phyloP scores from a whole-genome alignment of 331 rosid species.

The Rhamnella rubrinervis region DNA sequence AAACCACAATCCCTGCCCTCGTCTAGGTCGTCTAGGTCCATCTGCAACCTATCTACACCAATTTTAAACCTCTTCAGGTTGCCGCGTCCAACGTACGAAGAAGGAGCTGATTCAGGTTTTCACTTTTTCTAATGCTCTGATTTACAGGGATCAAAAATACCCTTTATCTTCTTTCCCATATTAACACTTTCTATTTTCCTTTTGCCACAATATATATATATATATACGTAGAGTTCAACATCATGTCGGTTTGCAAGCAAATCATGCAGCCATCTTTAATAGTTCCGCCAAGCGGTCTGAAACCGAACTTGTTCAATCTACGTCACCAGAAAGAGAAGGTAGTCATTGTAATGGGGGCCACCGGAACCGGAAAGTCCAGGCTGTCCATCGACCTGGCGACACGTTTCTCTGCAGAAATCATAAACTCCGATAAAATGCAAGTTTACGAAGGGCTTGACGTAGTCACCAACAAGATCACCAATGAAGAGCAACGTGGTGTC shows the following conservation, averaged over 20 bases:
- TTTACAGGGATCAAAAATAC: too few relatives aligned
- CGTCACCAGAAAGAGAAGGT: slow-evolving; percentile 62
- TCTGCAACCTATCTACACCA: not conserved
- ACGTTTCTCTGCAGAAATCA: slow-evolving; percentile 56
- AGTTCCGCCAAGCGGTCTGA: slow-evolving; percentile 37
- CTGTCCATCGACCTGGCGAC: slow-evolving; percentile 73
- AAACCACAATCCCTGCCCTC: not conserved
- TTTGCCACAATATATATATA: not conserved
- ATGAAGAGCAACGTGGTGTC: slow-evolving; percentile 59
- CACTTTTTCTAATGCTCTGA: not conserved
- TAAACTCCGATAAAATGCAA: slow-evolving; percentile 92
- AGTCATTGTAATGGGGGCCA: slow-evolving; percentile 78
- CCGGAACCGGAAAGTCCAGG: slow-evolving; percentile 83
- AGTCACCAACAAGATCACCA: slow-evolving; percentile 69
- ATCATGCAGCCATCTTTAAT: slow-evolving; percentile 34
- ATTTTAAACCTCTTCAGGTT: slow-evolving; percentile 5
- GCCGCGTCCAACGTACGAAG: slow-evolving; percentile 15
- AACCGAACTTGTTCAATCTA: slow-evolving; percentile 19
- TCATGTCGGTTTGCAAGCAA: slow-evolving; percentile 34
- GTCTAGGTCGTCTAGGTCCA: not conserved
- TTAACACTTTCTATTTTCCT: not conserved
- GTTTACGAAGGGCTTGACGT: slow-evolving; percentile 71
- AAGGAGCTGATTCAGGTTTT: not conserved
- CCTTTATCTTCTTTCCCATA: not conserved
- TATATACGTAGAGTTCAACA: not conserved